Conservation (phyloP, 495 filamentous ascomycete genomes). For the Stereocaulon alpinum region DNA sequence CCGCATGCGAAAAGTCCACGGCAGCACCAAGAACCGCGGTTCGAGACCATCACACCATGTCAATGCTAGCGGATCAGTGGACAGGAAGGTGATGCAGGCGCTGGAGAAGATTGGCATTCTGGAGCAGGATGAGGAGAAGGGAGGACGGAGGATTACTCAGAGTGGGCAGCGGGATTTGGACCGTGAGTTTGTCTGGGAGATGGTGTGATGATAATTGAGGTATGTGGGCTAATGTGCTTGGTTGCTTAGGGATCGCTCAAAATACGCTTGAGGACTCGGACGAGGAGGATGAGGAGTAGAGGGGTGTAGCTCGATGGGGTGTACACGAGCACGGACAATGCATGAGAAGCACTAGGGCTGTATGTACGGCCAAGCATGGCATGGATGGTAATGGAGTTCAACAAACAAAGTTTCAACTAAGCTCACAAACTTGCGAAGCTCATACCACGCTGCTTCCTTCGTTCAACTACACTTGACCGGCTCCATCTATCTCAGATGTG, state of each 20-base stretch:
- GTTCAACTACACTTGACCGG: no score
- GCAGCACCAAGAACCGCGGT: slow-evolving; percentile 93
- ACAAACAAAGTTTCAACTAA: not conserved
- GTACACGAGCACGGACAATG: not conserved
- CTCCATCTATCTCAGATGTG: no score
- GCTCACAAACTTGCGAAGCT: not conserved
- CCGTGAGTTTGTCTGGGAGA: slow-evolving; percentile 41
- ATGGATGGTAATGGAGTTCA: not conserved
- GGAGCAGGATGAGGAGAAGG: slow-evolving; percentile 93
- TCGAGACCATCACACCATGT: slow-evolving; percentile 86
- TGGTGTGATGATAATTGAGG: not conserved
- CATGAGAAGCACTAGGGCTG: not conserved
- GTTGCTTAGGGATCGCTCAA: slow-evolving; percentile 50
- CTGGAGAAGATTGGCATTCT: slow-evolving; percentile 98
- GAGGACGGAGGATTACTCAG: slow-evolving; percentile 94
- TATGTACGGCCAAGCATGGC: not conserved
- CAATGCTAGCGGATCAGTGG: slow-evolving; percentile 85
- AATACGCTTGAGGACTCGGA: slow-evolving; percentile 62
- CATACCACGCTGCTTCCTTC: not conserved
- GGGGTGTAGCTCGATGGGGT: not conserved
- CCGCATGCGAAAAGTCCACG: slow-evolving; percentile 85
- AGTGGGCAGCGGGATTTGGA: slow-evolving; percentile 97
- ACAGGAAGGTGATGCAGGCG: slow-evolving; percentile 90
- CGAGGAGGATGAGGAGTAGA: slow-evolving; percentile 52
- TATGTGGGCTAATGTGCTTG: not conserved